Evolutionary conservation across 768 basidiomycete species (phyloP), one percentile per base, ranked within the genome.

Genomic region (Lactarius hengduanensis): DNA sequence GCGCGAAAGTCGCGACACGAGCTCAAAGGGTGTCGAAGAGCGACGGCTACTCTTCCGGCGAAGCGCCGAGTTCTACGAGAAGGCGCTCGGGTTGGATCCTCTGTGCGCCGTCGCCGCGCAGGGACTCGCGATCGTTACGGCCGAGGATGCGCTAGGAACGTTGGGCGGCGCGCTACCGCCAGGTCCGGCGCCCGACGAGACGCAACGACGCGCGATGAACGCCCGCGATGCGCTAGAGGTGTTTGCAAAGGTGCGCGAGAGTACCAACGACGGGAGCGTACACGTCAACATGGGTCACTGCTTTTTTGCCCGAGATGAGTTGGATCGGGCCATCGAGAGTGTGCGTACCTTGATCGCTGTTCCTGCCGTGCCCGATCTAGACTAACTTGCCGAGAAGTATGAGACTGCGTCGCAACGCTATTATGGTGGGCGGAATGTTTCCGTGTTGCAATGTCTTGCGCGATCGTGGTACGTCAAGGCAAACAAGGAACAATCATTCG

Each of bases 261-360:
- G 87, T 2, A 78, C 94, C 61, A 84, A 86, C 65, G 85, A 86
- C 53, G 93, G 92, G 8, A 91, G 91, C 66, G 94, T 97, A 4
- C 94, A 96, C 73, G 81, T 93, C 73, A 99, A 99, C 75, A 96
- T 98, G 82, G 97, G 96, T 0, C 97, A 98, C 73, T 97, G 95
- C 72, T 91, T 95, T 74, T 96, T 93, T 73, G 84, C 87, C 22
- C 83, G 93, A 59, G 96, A 97, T 66, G 96, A 99, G 74, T 97
- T 89, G 74, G 96, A 98, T 69, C 84, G 92, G 58, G 96, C 97
- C 1, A 96, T 98, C 69, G 96, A 99, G 77, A 92, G 92, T 72
- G 96, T 97, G 74, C 75, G 87, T 81, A 2, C 15, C 36, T 59
- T 43, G 62, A 13, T 50, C 22, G 13, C 20, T 26, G n/a, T 32